A percentile compares a stretch with the other conserved stretches of the same genome.
These are phyloP conservation scores for Rhynchospora pubera DNA, from an alignment of 176 grass and related monocot genomes.

Conservation along the genomic window DNA sequence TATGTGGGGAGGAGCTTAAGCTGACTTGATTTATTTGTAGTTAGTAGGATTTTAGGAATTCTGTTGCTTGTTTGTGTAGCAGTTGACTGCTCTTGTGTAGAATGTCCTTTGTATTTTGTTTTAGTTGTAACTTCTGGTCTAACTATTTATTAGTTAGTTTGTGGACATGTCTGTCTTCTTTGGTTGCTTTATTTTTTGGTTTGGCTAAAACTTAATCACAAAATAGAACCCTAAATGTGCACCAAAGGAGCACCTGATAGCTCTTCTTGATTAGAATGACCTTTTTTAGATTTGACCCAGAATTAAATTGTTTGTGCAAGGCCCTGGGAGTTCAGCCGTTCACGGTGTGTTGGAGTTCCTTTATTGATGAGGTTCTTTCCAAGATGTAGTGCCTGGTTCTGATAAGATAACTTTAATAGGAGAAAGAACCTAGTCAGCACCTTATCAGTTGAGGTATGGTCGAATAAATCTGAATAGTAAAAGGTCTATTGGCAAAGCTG, in stretches of 20 bases:
- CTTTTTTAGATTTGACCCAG: neutral
- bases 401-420: neutral
- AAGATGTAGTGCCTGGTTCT: neutral
- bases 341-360: neutral
- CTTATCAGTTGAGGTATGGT: neutral
- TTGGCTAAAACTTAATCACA: neutral
- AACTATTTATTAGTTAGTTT: constrained; percentile 14
- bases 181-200: neutral
- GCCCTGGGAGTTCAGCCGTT: neutral
- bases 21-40: constrained; percentile 19
- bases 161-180: neutral
- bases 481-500: neutral
- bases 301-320: neutral
- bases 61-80: neutral
- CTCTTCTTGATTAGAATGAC: neutral
- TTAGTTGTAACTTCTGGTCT: constrained; percentile 16
- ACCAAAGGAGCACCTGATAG: neutral
- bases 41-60: neutral
- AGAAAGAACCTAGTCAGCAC: neutral
- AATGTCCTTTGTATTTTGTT: neutral
- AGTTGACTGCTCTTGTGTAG: constrained; percentile 16
- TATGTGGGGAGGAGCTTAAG: constrained; percentile 10
- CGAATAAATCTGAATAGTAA: neutral
- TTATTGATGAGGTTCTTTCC: neutral
- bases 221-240: neutral